phyloP scores from a whole-genome alignment of 2,329 filamentous ascomycete species.

The Fusarium protoensiforme region DNA sequence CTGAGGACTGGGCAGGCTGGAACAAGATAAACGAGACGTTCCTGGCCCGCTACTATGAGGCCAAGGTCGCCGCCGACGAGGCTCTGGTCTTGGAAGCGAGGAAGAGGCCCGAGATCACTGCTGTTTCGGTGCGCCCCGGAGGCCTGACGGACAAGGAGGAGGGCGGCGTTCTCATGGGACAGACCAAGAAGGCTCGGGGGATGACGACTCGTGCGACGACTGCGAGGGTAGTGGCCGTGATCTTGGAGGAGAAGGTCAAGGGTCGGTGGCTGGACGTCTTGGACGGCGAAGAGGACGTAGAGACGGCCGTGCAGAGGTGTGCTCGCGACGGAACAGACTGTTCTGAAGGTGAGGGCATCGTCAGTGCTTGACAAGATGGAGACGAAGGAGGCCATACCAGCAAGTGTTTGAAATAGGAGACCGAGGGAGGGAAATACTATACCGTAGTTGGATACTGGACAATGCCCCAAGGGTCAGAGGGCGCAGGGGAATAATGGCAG shows the following conservation, averaged over 20 bases:
- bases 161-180: conserved; percentile 55
- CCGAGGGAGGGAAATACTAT: not conserved
- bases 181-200: conserved; percentile 49
- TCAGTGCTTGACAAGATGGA: conserved; percentile 17
- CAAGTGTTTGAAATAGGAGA: not conserved
- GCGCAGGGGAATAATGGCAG: not conserved
- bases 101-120: conserved; percentile 51
- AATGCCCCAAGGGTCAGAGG: not conserved
- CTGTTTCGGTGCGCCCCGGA: conserved; percentile 62
- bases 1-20: conserved; percentile 55
- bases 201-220: conserved; percentile 66
- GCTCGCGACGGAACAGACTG: conserved; percentile 37
- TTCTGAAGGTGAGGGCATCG: conserved; percentile 35
- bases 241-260: conserved; percentile 56
- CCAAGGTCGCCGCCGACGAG: conserved; percentile 67
- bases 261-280: conserved; percentile 63
- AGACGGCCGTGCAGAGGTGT: conserved; percentile 34
- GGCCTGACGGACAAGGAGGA: conserved; percentile 58
- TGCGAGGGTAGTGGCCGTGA: conserved; percentile 61
- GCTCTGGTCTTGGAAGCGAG: conserved; percentile 57
- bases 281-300: conserved; percentile 57
- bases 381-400: not conserved
- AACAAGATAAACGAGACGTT: conserved; percentile 51
- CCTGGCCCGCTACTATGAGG: conserved; percentile 62
- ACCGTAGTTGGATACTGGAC: not conserved